Percentiles rank a stretch among this genome's conserved stretches.
Evolutionary conservation across 768 basidiomycete species (phyloP).

Genomic region (Chalciporus pseudorubinellus): DNA sequence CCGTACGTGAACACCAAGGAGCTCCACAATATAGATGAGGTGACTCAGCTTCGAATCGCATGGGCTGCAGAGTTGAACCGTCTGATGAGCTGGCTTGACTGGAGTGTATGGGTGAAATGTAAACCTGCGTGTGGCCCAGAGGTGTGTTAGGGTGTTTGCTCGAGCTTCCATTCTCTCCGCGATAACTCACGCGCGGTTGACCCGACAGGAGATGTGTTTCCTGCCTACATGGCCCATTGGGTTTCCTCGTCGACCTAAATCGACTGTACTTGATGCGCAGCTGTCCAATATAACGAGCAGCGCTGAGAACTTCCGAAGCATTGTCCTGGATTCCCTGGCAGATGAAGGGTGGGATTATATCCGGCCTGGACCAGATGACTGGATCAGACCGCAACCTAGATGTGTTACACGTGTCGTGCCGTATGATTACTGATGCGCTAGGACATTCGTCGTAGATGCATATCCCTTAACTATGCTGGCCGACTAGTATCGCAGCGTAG

Average conservation of each 20-base stretch:
- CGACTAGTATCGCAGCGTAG: too few species aligned
- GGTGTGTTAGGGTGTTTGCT: conserved; percentile 27
- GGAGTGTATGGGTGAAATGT: conserved; percentile 50
- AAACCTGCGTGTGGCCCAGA: conserved; percentile 43
- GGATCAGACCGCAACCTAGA: not conserved
- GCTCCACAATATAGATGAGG: not conserved
- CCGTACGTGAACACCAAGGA: conserved; percentile 4
- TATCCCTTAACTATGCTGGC: too few species aligned
- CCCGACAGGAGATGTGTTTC: not conserved
- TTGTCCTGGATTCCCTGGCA: not conserved
- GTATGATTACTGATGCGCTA: not conserved
- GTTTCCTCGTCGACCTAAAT: not conserved
- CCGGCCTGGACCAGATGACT: not conserved
- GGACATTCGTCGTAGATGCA: conserved; percentile 17
- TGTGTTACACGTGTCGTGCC: not conserved
- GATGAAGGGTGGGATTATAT: not conserved
- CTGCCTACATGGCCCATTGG: conserved; percentile 4
- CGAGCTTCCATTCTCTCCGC: too few species aligned
- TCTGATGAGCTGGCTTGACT: conserved; percentile 51
- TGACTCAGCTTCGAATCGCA: conserved; percentile 8
- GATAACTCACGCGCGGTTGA: too few species aligned
- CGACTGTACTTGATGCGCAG: not conserved
- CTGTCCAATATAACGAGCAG: not conserved
- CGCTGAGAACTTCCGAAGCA: not conserved
- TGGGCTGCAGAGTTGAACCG: conserved; percentile 36